These are phyloP conservation scores for Bruguiera gymnorhiza DNA, from an alignment of 345 rosid genomes.

Conservation along the genomic window DNA sequence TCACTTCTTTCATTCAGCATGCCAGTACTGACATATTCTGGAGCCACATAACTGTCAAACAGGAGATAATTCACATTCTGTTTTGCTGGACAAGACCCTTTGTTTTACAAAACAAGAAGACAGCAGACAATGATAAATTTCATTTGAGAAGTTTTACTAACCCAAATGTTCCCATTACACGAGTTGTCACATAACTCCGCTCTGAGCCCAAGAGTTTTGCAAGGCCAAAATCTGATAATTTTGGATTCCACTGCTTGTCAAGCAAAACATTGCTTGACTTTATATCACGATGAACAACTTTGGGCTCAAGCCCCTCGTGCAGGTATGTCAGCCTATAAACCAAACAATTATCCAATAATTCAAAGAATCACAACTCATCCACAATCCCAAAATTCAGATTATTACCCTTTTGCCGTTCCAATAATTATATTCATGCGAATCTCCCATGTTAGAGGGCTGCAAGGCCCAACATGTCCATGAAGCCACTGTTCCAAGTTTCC, in stretches of 20 bases:
- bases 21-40: slow-evolving; percentile 93
- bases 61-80: not conserved
- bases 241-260: slow-evolving; percentile 86
- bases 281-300: slow-evolving; percentile 89
- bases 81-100: not conserved
- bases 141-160: slow-evolving; percentile 27
- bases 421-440: slow-evolving; percentile 30
- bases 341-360: too few relatives aligned
- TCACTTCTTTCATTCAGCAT: slow-evolving; percentile 55
- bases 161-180: slow-evolving; percentile 99
- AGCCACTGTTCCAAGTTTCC: slow-evolving; percentile 44
- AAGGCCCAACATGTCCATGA: slow-evolving; percentile 33
- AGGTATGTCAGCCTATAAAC: slow-evolving; percentile 65
- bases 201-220: slow-evolving; percentile 83
- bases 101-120: not conserved
- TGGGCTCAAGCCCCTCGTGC: slow-evolving; percentile 95
- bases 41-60: slow-evolving; percentile 80
- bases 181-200: slow-evolving; percentile 75
- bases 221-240: slow-evolving; percentile 94
- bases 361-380: too few relatives aligned
- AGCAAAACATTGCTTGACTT: slow-evolving; percentile 86
- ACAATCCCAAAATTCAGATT: not conserved
- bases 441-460: slow-evolving; percentile 33
- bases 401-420: slow-evolving; percentile 88
- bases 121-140: not conserved